phyloP scores from a whole-genome alignment of 495 filamentous ascomycete genomes.

The Penicilliopsis zonata region DNA sequence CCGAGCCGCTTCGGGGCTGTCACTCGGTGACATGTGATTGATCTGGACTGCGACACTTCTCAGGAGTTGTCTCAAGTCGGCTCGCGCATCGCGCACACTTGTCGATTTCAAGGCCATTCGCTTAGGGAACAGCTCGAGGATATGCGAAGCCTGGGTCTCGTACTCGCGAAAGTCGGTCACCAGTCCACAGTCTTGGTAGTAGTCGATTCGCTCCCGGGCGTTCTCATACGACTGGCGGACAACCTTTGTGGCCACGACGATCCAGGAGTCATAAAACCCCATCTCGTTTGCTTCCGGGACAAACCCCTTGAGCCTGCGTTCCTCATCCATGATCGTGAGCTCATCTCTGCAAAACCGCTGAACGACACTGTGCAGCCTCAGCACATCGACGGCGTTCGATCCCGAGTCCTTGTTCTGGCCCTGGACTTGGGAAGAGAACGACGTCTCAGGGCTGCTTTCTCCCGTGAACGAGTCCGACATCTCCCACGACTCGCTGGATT shows the following conservation, averaged over 20 bases:
- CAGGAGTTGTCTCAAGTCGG: slow-evolving; percentile 34
- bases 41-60: slow-evolving; percentile 45
- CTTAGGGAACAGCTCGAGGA: slow-evolving; percentile 31
- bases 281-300: slow-evolving; percentile 3
- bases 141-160: slow-evolving; percentile 50
- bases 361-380: slow-evolving; percentile 67
- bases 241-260: slow-evolving; percentile 45
- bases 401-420: no score
- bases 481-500: slow-evolving; percentile 14
- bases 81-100: slow-evolving; percentile 34
- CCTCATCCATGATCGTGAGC: slow-evolving; percentile 41
- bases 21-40: slow-evolving; percentile 38
- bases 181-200: slow-evolving; percentile 42
- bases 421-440: slow-evolving; percentile 26
- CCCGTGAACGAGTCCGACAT: slow-evolving; percentile 25
- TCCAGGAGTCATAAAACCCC: slow-evolving; percentile 42
- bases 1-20: slow-evolving; percentile 33
- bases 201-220: slow-evolving; percentile 45
- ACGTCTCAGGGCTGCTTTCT: slow-evolving; percentile 40
- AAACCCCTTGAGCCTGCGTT: slow-evolving; percentile 21
- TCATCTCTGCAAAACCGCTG: slow-evolving; percentile 68
- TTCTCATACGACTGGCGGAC: slow-evolving; percentile 52
- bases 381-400: slow-evolving; percentile 47
- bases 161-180: slow-evolving; percentile 63
- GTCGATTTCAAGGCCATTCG: slow-evolving; percentile 11